Evolutionary conservation across 371 early-diverging fungal species (phyloP).

Genomic region (Mucor velutinosus): DNA sequence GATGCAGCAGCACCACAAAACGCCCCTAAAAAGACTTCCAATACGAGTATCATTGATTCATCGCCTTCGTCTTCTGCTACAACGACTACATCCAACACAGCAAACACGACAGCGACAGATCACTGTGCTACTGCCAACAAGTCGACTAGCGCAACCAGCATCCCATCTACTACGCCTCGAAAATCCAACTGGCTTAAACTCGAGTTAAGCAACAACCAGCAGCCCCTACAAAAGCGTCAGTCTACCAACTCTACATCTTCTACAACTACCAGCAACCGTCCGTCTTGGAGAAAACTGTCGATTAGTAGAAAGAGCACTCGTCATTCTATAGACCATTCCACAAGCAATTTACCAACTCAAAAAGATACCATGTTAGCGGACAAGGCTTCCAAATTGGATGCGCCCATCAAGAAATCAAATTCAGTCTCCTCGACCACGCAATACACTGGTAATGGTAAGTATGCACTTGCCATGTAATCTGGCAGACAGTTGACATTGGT

Average conservation of each 20-base stretch:
- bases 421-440: neutral
- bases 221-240: constrained; percentile 6
- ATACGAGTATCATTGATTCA: neutral
- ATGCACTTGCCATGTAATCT: neutral
- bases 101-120: neutral
- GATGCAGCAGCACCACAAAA: neutral
- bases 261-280: neutral
- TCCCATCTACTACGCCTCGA: neutral
- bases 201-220: constrained; percentile 4
- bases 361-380: constrained; percentile 8
- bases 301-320: constrained; percentile 12
- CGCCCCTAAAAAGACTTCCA: neutral
- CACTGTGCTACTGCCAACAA: neutral
- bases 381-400: neutral
- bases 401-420: neutral
- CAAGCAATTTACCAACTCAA: constrained; percentile 9
- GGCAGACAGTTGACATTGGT: neutral
- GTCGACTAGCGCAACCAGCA: neutral
- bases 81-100: neutral
- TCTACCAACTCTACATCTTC: neutral
- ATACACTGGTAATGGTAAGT: neutral
- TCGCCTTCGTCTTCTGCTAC: constrained; percentile 1
- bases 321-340: constrained; percentile 12
- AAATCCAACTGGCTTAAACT: constrained; percentile 21
- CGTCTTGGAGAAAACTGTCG: constrained; percentile 18